These are phyloP conservation scores for Kockovaella imperatae DNA, from an alignment of 768 basidiomycete species.

Conservation along the genomic window DNA sequence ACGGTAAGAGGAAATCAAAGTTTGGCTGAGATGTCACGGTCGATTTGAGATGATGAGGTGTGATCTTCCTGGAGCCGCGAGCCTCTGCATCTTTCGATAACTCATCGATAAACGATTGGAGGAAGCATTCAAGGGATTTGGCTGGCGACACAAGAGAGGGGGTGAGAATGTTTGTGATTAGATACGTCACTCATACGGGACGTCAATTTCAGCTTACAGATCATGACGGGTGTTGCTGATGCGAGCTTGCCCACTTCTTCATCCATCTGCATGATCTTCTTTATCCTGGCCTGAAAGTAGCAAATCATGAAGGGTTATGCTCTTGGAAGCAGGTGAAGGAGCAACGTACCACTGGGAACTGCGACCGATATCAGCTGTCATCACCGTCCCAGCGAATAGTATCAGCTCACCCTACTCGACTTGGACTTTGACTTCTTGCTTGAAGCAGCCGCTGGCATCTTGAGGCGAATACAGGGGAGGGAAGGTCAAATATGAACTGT, in stretches of 20 bases:
- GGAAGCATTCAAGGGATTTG: conserved; percentile 87
- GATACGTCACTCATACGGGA: background rate
- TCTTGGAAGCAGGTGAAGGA: too few relatives aligned
- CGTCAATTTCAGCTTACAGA: conserved; percentile 58
- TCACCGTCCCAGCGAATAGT: too few relatives aligned
- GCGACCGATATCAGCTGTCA: too few relatives aligned
- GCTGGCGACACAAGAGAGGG: too few relatives aligned
- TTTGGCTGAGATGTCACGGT: conserved; percentile 78
- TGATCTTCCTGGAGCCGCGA: conserved; percentile 78
- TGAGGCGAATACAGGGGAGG: too few relatives aligned
- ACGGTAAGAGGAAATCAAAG: conserved; percentile 89
- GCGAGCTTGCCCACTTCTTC: conserved; percentile 98
- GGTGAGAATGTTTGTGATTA: too few relatives aligned
- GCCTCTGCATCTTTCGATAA: conserved; percentile 68
- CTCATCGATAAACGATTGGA: conserved; percentile 73
- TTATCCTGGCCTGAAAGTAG: conserved; percentile 74
- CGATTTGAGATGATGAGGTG: conserved; percentile 89
- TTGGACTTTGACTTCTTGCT: too few relatives aligned
- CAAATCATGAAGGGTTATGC: too few relatives aligned
- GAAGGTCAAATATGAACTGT: too few relatives aligned
- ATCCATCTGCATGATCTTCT: conserved; percentile 99
- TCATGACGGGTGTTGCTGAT: conserved; percentile 89
- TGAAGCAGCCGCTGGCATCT: too few relatives aligned
- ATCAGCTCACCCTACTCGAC: too few relatives aligned
- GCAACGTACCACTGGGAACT: too few relatives aligned